Base-by-base conservation (phyloP, 2,329 filamentous ascomycete species). In the Harringtonia aguacate region DNA sequence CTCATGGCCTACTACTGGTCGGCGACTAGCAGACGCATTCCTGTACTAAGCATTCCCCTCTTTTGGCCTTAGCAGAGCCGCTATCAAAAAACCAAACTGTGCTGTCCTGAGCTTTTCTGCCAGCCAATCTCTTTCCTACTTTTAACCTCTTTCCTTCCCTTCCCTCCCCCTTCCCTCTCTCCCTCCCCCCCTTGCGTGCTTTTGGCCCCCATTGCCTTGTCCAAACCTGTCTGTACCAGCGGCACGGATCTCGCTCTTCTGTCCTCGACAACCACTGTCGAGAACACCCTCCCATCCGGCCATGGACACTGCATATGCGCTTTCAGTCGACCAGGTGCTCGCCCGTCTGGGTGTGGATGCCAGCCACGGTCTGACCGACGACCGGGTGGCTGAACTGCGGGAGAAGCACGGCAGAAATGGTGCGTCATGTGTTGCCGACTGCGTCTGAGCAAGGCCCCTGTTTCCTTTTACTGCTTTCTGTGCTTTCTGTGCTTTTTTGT, bases 381-480 rank as follows among this genome's bases (percentile, higher is more conserved):
- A 67, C n/a, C 77, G 82, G 60, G 73, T 83, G 44, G 53, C 60
- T 38, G 64, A 70, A 42, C 65, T 70, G 50, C 70, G 75, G 50
- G 62, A 63, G 41, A 81, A 79, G 63, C 62, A 82, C 58, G 80
- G 80, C 50, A 77, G 72, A 58, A 84, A 84, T 70, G 70, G 80
- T 84, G 67, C 49, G 73, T 48, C 15, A 2, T 12, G 12, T 8
- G 12, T 10, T n/a, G n/a, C n/a, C n/a, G n/a, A n/a, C n/a, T n/a
- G n/a, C n/a, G n/a, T n/a, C n/a, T n/a, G n/a, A n/a, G n/a, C n/a
- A n/a, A n/a, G n/a, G n/a, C n/a, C n/a, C n/a, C n/a, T n/a, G n/a
- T n/a, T n/a, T 38, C 17, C 13, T 38, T 17, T 18, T 38, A 17
- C 20, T 36, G 17, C 20, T 35, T 35, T 8, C 8, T 35, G n/a